Evolutionary conservation across 768 basidiomycete species (phyloP), one percentile per base, ranked within the genome.

Genomic region (Serendipita indica): DNA sequence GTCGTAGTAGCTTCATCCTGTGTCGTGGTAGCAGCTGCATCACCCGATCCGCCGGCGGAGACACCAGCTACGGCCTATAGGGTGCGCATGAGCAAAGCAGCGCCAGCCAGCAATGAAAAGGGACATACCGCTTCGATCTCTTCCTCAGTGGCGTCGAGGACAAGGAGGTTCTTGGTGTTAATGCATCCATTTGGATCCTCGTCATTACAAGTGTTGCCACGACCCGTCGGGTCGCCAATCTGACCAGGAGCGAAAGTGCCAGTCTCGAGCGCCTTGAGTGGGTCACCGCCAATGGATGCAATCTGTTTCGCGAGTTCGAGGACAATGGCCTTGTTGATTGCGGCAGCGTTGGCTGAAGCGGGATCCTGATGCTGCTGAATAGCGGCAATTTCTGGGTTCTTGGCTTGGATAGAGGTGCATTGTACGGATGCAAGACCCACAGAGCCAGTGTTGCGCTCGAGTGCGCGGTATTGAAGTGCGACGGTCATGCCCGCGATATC

Each of bases 321-420:
- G 5, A 69, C 71, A 62, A 83, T 80, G 3, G 75, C 79, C 68
- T 84, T 84, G 75, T 84, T 85, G 20, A 72, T 69, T 1, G 77
- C 73, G 10, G 78, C 77, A 10, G 82, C 82, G 63, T 73, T 73
- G 13, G 68, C 22, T 0, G 80, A 81, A 22, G 82, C 82, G 35
- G 82, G 81, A 62, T 84, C 82, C 71, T 80, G 79, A 67, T 83
- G 80, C 66, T 81, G 82, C 39, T 72, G 69, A 60, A 83, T 74
- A 33, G 80, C 82, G 28, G 79, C 80, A 63, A 84, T 79, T 68
- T 84, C 81, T 16, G 81, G 76, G 69, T 84, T 83, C 43, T 72
- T 73, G 3, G 82, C 78, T 33, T 72, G 73, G 68, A 79, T 69
- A 58, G 74, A 72, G 0, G 74, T 81, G 72, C 81, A 83, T n/a